Conservation (phyloP, 1,284 basidiomycete genomes). For the Earliella scabrosa region DNA sequence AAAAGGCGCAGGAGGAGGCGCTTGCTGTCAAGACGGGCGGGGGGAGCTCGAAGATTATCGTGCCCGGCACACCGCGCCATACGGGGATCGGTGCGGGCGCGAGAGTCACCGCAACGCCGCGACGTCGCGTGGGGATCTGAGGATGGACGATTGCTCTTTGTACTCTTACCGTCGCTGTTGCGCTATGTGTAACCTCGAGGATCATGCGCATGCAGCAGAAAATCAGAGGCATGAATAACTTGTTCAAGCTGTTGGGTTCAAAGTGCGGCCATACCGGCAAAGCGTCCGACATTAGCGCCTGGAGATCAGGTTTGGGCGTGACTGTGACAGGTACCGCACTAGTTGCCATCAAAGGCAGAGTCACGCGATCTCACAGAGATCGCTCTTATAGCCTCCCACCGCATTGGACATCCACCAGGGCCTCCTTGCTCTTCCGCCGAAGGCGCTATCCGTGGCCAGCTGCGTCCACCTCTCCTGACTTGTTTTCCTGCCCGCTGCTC, state of each 20-base stretch:
- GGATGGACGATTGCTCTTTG: no score
- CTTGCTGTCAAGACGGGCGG: conserved; percentile 61
- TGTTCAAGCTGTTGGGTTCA: no score
- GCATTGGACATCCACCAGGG: no score
- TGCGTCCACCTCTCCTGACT: neutral
- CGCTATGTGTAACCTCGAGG: no score
- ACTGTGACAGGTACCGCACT: conserved; percentile 15
- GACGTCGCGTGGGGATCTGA: conserved; percentile 48
- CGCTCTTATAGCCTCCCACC: conserved; percentile 12
- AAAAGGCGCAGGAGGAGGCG: conserved; percentile 69
- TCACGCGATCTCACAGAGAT: no score
- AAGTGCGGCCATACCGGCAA: no score
- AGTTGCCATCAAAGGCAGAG: conserved; percentile 7
- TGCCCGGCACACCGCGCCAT: conserved; percentile 81
- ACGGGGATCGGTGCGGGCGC: conserved; percentile 70
- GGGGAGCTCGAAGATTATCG: conserved; percentile 70
- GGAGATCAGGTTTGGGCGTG: conserved; percentile 4
- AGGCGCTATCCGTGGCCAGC: neutral
- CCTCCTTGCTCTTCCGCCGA: no score
- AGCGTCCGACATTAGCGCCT: no score
- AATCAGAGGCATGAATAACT: no score
- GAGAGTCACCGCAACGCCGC: conserved; percentile 65
- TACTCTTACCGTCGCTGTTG: no score
- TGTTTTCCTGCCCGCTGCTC: neutral
- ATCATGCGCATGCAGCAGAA: no score